These are phyloP conservation scores for Raphanus sativus DNA, from an alignment of 345 rosid genomes.

Conservation along the genomic window DNA sequence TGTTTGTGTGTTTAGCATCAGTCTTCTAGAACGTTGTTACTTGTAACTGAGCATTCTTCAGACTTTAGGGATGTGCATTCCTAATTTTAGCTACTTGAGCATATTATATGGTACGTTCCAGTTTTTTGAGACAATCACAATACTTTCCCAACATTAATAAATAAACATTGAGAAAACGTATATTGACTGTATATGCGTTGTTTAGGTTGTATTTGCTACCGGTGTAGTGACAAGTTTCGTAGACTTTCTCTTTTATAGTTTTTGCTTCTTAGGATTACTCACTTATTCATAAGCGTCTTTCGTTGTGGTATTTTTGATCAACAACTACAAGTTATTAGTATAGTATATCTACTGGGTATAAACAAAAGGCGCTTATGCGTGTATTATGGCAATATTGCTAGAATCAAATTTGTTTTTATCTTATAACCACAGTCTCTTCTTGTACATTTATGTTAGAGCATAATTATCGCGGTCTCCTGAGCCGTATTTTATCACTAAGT, in stretches of 20 bases:
- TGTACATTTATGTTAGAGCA: not conserved
- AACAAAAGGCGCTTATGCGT: not conserved
- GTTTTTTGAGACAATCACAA: not conserved
- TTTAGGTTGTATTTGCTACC: not conserved
- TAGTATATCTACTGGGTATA: not conserved
- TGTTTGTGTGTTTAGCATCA: not conserved
- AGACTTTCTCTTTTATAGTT: not conserved
- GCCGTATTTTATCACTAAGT: not conserved
- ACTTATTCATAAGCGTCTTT: not conserved
- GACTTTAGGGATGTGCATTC: not conserved
- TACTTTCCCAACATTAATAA: not conserved
- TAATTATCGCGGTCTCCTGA: too few relatives aligned
- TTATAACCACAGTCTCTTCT: not conserved
- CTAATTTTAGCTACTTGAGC: not conserved
- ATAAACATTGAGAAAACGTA: not conserved
- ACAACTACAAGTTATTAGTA: not conserved
- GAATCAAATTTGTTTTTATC: not conserved
- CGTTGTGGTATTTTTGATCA: not conserved
- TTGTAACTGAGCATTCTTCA: not conserved
- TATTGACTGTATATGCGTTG: not conserved
- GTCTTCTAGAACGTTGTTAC: not conserved
- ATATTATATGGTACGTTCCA: not conserved
- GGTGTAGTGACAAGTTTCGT: not conserved
- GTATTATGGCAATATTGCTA: not conserved
- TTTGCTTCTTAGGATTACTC: not conserved